A percentile compares a stretch with the other conserved stretches of the same genome.
Evolutionary conservation across 768 basidiomycete genomes (phyloP).

Genomic region (Hydnum rufescens): DNA sequence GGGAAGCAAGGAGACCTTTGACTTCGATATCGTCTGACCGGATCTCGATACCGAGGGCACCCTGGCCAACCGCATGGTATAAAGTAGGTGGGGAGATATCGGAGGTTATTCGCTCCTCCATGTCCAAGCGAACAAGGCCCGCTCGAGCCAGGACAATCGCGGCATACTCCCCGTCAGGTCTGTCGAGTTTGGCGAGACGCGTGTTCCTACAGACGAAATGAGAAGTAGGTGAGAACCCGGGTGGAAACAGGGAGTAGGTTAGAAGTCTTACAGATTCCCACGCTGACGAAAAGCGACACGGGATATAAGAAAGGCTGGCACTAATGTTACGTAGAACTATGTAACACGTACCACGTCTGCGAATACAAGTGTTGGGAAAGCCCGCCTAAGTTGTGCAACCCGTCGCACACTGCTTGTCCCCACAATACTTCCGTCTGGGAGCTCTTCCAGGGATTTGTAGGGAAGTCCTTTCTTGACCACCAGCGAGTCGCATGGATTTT

Average conservation of each 20-base stretch:
- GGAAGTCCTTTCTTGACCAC: slow-evolving; percentile 57
- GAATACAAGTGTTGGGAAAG: slow-evolving; percentile 58
- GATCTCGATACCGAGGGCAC: slow-evolving; percentile 77
- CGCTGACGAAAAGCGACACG: slow-evolving; percentile 28
- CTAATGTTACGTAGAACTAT: not conserved
- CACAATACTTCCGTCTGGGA: slow-evolving; percentile 78
- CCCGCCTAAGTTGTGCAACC: slow-evolving; percentile 71
- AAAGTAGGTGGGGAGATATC: slow-evolving; percentile 57
- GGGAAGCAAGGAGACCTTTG: slow-evolving; percentile 37
- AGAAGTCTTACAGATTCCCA: slow-evolving; percentile 56
- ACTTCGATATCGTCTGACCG: slow-evolving; percentile 43
- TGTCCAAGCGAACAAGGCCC: slow-evolving; percentile 65
- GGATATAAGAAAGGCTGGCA: not conserved
- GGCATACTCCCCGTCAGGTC: slow-evolving; percentile 52
- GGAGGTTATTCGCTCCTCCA: slow-evolving; percentile 52
- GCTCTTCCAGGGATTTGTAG: slow-evolving; percentile 58
- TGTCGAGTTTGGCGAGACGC: slow-evolving; percentile 79
- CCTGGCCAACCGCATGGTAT: slow-evolving; percentile 85
- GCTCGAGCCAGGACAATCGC: slow-evolving; percentile 89
- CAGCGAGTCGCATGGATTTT: slow-evolving; percentile 74
- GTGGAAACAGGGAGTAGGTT: slow-evolving; percentile 3
- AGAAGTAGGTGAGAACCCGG: slow-evolving; percentile 3
- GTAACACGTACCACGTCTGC: slow-evolving; percentile 59
- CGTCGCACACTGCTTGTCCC: slow-evolving; percentile 89
- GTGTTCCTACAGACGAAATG: slow-evolving; percentile 40